Evolutionary conservation across 805 yeast species (phyloP).

Genomic region (Wickerhamomyces pijperi): DNA sequence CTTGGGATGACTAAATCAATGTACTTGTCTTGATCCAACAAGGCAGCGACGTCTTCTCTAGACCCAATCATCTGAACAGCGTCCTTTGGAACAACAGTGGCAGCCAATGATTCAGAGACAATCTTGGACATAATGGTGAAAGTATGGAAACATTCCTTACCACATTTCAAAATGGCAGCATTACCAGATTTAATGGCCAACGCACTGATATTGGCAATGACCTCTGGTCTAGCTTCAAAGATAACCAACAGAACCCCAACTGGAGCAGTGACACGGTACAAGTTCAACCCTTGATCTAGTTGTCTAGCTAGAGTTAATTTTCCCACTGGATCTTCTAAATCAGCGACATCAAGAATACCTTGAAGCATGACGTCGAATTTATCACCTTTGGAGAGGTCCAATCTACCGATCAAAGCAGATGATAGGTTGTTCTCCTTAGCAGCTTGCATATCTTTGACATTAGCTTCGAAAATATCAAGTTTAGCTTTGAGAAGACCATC

Average conservation of each 20-base stretch:
- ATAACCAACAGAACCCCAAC: constrained; percentile 89
- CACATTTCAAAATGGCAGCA: constrained; percentile 95
- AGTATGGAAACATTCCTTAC: constrained; percentile 83
- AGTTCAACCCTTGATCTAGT: constrained; percentile 79
- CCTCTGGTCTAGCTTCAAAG: constrained; percentile 96
- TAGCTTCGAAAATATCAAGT: constrained; percentile 57
- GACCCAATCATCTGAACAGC: constrained; percentile 84
- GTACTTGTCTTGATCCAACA: constrained; percentile 74
- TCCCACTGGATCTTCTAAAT: constrained; percentile 87
- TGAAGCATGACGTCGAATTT: constrained; percentile 91
- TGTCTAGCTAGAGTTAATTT: constrained; percentile 71
- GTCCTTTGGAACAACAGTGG: constrained; percentile 63
- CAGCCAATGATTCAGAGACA: constrained; percentile 44
- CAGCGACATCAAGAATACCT: constrained; percentile 87
- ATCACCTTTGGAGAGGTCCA: constrained; percentile 72
- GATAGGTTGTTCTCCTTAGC: constrained; percentile 57
- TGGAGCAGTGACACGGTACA: constrained; percentile 82
- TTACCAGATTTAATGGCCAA: constrained; percentile 94
- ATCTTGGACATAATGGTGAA: constrained; percentile 73
- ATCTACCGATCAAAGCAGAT: constrained; percentile 65
- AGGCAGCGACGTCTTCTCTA: constrained; percentile 80
- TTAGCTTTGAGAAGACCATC: constrained; percentile 53
- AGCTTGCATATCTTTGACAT: constrained; percentile 58
- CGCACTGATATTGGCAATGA: constrained; percentile 94
- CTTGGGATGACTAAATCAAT: constrained; percentile 95